These are phyloP conservation scores for Gyrodon lividus DNA, from an alignment of 768 basidiomycete species.

Conservation along the genomic window DNA sequence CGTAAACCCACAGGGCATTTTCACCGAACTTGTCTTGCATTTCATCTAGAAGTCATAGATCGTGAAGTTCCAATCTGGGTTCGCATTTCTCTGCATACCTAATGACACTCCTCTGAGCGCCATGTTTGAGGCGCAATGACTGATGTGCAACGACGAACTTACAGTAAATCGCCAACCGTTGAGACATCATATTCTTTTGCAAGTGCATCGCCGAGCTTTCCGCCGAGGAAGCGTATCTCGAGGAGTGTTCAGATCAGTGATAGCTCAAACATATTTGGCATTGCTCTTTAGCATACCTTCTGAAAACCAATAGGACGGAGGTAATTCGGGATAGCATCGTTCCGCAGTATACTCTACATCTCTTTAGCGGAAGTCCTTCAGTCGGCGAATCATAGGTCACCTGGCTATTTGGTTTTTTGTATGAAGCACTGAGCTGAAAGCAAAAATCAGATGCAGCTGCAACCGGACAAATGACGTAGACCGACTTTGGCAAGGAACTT, in stretches of 20 bases:
- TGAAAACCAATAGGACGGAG: constrained; percentile 84
- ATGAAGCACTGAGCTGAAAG: constrained; percentile 78
- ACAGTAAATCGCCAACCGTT: constrained; percentile 90
- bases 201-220: constrained; percentile 87
- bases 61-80: not conserved
- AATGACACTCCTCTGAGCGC: constrained; percentile 51
- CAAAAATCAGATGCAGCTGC: constrained; percentile 4
- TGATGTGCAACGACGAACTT: constrained; percentile 29
- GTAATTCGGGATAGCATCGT: constrained; percentile 80
- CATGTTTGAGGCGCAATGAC: constrained; percentile 5
- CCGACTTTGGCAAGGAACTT: constrained; percentile 92
- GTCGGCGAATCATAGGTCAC: constrained; percentile 36
- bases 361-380: constrained; percentile 2
- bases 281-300: constrained; percentile 49
- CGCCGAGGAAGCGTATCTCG: constrained; percentile 91
- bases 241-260: constrained; percentile 4
- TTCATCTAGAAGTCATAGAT: constrained; percentile 48
- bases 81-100: constrained; percentile 38
- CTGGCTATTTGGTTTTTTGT: constrained; percentile 88
- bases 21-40: constrained; percentile 83
- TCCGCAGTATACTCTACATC: constrained; percentile 76
- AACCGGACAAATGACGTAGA: constrained; percentile 1
- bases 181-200: constrained; percentile 87
- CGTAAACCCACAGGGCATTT: constrained; percentile 87
- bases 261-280: not conserved